phyloP scores from a whole-genome alignment of 2,329 filamentous ascomycete species.

The Fusarium foetens region DNA sequence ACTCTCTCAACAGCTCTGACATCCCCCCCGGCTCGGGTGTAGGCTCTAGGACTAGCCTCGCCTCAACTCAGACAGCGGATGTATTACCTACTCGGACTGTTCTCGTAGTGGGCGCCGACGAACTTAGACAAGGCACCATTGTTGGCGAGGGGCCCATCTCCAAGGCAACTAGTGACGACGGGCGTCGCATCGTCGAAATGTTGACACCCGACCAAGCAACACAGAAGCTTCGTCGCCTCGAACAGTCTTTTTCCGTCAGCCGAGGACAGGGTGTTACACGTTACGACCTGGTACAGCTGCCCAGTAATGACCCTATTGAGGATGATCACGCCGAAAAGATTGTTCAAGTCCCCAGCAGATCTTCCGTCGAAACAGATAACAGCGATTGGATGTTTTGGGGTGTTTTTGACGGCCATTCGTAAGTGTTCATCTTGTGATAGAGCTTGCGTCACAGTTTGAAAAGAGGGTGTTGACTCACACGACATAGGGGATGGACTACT shows the following conservation, averaged over 20 bases:
- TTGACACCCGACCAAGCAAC: slow-evolving; percentile 94
- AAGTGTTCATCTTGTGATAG: slow-evolving; percentile 49
- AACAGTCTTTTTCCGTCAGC: slow-evolving; percentile 91
- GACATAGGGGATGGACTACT: slow-evolving; percentile 89
- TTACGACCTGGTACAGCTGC: slow-evolving; percentile 93
- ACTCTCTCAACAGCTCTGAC: slow-evolving; percentile 68
- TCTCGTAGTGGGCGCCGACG: slow-evolving; percentile 88
- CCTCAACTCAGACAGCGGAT: slow-evolving; percentile 53
- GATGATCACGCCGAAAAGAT: slow-evolving; percentile 99
- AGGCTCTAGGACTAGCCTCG: slow-evolving; percentile 54
- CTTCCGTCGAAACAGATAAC: slow-evolving; percentile 58
- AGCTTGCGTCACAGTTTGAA: background rate
- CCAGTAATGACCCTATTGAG: slow-evolving; percentile 97
- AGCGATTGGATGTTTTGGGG: slow-evolving; percentile 99
- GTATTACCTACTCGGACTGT: slow-evolving; percentile 70
- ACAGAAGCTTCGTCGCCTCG: slow-evolving; percentile 85
- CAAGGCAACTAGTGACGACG: slow-evolving; percentile 87
- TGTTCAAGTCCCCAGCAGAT: slow-evolving; percentile 80
- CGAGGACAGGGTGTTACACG: slow-evolving; percentile 90
- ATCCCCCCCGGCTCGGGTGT: slow-evolving; percentile 45
- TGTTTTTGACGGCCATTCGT: slow-evolving; percentile 97
- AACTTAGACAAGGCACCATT: slow-evolving; percentile 88
- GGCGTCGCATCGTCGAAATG: slow-evolving; percentile 92
- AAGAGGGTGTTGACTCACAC: slow-evolving; percentile 13
- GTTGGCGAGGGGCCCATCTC: slow-evolving; percentile 86